Base-by-base conservation (phyloP, 257 asterid genomes). In the Craterostigma plantagineum region DNA sequence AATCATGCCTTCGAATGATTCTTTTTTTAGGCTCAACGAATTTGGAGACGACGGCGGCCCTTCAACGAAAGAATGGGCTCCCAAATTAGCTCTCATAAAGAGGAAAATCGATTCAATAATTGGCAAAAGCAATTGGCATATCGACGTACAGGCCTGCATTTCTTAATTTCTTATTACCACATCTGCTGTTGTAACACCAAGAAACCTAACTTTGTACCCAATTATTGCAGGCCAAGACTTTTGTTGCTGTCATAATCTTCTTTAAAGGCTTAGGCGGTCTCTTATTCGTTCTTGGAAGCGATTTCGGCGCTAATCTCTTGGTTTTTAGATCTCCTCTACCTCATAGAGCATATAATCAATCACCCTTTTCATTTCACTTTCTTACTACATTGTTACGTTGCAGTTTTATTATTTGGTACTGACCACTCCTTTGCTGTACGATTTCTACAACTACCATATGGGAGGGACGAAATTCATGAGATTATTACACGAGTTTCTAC, bases 31-130 rank as follows among this genome's bases (percentile, higher is more conserved):
- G 78, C 68, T 65, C 61, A 61, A 63, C 38, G 81, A 72, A 34
- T 63, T 76, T 56, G 81, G 81, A 35, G 73, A 60, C 16, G 69
- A 69, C 52, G 81, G 81, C 46, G 87, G 87, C 10, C 64, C 81
- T 10, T 72, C 78, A 14, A 73, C 70, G 16, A 58, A 61, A 61
- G 67, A 54, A 44, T 59, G 57, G 68, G 71, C 67, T 49, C 71
- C 76, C 27, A 76, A 69, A 58, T 49, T 76, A 55, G 63, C 49
- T 27, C 42, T 53, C 14, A 41, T 63, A 35, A 60, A 69, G 70
- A 45, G 60, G 30, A 34, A 47, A 46, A 41, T 69, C 4, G 45
- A 60, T 16, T 51, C 61, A 11, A 58, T 39, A 42, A 33, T 67
- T 9, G 81, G 81, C 43, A 48, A 48, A 48, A 60, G 35, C 49